phyloP scores from a whole-genome alignment of 495 filamentous ascomycete genomes.

The Elasticomyces elasticus region DNA sequence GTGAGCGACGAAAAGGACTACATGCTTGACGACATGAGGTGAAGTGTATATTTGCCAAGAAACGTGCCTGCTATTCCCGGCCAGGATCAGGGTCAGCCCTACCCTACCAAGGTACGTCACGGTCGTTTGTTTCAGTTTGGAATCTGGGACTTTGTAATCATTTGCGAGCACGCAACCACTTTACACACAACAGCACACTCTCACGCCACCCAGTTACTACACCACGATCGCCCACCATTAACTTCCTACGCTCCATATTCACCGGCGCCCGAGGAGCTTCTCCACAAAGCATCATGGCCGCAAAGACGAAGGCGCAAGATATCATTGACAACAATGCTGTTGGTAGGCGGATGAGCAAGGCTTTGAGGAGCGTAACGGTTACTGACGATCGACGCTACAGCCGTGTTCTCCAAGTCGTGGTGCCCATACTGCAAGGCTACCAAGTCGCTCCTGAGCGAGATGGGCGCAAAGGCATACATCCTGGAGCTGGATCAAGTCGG shows the following conservation, averaged over 20 bases:
- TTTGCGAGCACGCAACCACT: neutral
- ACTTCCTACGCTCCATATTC: slow-evolving; percentile 52
- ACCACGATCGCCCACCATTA: slow-evolving; percentile 14
- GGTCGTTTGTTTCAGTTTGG: too few relatives aligned
- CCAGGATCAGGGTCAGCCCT: too few relatives aligned
- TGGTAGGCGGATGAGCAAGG: slow-evolving; percentile 45
- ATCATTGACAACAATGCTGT: slow-evolving; percentile 91
- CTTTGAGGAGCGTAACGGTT: neutral
- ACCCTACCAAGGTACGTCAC: too few relatives aligned
- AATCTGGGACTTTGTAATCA: too few relatives aligned
- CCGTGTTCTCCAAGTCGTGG: slow-evolving; percentile 92
- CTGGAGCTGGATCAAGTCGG: slow-evolving; percentile 80
- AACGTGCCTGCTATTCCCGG: too few relatives aligned
- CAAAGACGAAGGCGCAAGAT: slow-evolving; percentile 71
- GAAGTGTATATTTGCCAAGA: too few relatives aligned
- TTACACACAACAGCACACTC: neutral
- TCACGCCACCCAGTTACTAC: neutral
- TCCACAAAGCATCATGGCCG: slow-evolving; percentile 66
- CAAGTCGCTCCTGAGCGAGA: slow-evolving; percentile 59
- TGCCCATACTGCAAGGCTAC: slow-evolving; percentile 88
- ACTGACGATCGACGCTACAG: slow-evolving; percentile 32
- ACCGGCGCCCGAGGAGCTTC: slow-evolving; percentile 40
- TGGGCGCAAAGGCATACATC: slow-evolving; percentile 60
- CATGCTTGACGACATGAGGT: too few relatives aligned
- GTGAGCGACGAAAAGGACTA: too few relatives aligned